Evolutionary conservation across 2,329 filamentous ascomycete genomes (phyloP).

Genomic region (Thielaviopsis euricoi): DNA sequence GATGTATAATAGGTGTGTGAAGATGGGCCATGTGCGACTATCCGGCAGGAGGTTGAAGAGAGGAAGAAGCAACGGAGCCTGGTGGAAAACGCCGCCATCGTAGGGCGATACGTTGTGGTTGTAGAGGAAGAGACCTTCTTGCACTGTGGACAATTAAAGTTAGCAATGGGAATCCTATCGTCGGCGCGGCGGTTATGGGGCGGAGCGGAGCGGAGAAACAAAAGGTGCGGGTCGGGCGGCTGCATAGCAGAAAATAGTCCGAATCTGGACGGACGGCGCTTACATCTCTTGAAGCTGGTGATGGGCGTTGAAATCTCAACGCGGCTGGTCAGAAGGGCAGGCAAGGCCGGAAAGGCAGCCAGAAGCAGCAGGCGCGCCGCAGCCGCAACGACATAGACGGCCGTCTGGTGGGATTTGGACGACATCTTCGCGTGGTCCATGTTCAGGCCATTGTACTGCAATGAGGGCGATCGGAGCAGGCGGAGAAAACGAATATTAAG

Average conservation of each 20-base stretch:
- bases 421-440: slow-evolving; percentile 9
- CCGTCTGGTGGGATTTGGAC: slow-evolving; percentile 9
- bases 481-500: not conserved
- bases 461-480: not conserved
- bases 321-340: slow-evolving; percentile 70
- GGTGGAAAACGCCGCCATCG: slow-evolving; percentile 70
- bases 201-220: not conserved
- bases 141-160: slow-evolving; percentile 38
- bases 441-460: slow-evolving; percentile 10
- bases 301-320: slow-evolving; percentile 96
- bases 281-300: slow-evolving; percentile 94
- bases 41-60: slow-evolving; percentile 79
- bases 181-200: not conserved
- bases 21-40: slow-evolving; percentile 46
- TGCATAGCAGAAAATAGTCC: not conserved
- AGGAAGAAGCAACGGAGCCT: slow-evolving; percentile 79
- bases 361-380: slow-evolving; percentile 67
- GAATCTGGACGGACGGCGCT: slow-evolving; percentile 19
- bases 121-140: slow-evolving; percentile 93
- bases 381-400: slow-evolving; percentile 59
- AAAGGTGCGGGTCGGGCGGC: not conserved
- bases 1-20: slow-evolving; percentile 68
- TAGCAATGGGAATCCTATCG: not conserved
- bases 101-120: slow-evolving; percentile 94
- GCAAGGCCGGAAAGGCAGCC: slow-evolving; percentile 63